Conservation (phyloP, 75 land plant species). For the Picea glauca region DNA sequence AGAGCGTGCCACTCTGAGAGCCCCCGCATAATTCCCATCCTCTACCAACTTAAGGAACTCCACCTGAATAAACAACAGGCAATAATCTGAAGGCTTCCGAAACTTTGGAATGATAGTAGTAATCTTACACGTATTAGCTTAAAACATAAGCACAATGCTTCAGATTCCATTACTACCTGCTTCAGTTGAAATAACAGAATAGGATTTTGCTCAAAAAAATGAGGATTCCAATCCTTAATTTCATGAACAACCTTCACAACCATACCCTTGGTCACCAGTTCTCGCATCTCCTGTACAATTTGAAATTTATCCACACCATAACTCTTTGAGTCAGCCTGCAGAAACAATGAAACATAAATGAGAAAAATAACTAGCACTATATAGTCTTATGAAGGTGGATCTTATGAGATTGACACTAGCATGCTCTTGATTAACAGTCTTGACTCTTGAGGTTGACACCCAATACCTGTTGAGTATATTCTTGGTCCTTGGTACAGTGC, state of each 20-base stretch:
- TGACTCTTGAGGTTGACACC: not conserved
- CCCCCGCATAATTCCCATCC: slow-evolving; percentile 58
- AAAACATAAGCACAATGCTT: not conserved
- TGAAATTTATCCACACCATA: slow-evolving; percentile 49
- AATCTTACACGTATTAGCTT: not conserved
- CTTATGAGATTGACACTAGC: not conserved
- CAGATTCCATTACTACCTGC: slow-evolving; percentile 48
- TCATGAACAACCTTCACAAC: slow-evolving; percentile 74
- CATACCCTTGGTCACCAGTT: slow-evolving; percentile 69
- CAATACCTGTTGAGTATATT: not conserved
- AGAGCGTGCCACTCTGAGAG: slow-evolving; percentile 74
- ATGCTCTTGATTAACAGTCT: not conserved
- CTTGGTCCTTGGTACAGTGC: not conserved
- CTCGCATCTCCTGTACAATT: slow-evolving; percentile 66
- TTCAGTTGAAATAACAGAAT: slow-evolving; percentile 85
- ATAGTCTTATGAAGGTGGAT: not conserved
- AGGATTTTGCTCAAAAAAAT: slow-evolving; percentile 85
- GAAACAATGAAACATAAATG: not conserved
- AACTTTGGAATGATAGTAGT: not conserved
- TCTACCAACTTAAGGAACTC: slow-evolving; percentile 84
- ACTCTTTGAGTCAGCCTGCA: slow-evolving; percentile 3
- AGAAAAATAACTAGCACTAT: not conserved
- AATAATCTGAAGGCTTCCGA: not conserved
- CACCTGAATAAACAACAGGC: slow-evolving; percentile 41
- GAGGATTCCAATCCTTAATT: slow-evolving; percentile 55